Evolutionary conservation across 371 early-diverging fungal species (phyloP).

Genomic region (Circinella umbellata): DNA sequence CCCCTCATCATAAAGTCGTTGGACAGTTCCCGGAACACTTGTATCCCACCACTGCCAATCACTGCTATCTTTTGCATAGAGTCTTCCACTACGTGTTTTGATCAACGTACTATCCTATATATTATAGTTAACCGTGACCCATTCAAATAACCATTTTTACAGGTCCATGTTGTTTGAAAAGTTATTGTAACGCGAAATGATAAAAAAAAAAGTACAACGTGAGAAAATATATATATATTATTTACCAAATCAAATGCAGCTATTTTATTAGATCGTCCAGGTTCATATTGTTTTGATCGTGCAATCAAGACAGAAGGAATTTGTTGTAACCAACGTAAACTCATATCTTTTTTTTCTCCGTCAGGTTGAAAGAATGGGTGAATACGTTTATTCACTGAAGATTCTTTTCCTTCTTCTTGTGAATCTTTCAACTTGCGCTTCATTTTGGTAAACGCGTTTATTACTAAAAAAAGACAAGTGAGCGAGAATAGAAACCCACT

Average conservation of each 20-base stretch:
- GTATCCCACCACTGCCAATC: slow-evolving; percentile 84
- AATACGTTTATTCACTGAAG: slow-evolving; percentile 8
- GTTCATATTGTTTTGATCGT: slow-evolving; percentile 16
- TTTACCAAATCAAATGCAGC: slow-evolving; percentile 84
- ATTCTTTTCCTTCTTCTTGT: not conserved
- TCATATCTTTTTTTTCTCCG: not conserved
- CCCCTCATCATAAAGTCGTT: slow-evolving; percentile 62
- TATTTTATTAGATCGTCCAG: slow-evolving; percentile 46
- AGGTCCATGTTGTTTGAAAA: not conserved
- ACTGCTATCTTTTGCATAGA: slow-evolving; percentile 66
- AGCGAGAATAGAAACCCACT: too few species aligned
- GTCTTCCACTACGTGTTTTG: slow-evolving; percentile 62
- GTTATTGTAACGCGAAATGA: not conserved
- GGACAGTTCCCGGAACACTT: slow-evolving; percentile 57
- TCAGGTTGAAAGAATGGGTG: slow-evolving; percentile 21
- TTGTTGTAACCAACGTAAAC: slow-evolving; percentile 17
- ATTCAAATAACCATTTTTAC: not conserved
- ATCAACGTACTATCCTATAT: slow-evolving; percentile 77
- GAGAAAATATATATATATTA: not conserved
- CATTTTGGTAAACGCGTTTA: not conserved
- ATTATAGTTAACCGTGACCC: too few species aligned
- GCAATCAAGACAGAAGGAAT: slow-evolving; percentile 23
- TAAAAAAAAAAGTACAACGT: not conserved
- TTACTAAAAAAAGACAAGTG: too few species aligned
- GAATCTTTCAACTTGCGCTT: not conserved